Conservation (phyloP, 179 eudicot species). For the Drosera spatulata region DNA sequence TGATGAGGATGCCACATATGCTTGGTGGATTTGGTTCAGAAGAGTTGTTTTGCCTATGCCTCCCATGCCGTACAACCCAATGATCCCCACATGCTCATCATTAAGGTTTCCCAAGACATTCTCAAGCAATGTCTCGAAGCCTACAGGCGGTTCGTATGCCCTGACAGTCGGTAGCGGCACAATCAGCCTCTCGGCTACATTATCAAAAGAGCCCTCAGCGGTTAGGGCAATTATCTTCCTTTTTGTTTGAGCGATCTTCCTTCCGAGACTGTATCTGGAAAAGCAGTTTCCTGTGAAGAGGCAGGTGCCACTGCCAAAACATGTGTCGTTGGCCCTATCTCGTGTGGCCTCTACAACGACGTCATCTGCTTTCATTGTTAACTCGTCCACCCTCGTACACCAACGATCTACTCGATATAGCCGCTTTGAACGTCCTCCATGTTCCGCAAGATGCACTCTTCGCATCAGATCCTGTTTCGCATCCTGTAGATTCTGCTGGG, state of each 20-base stretch:
- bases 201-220: constrained; percentile 5
- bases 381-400: constrained; percentile 8
- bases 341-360: too few relatives aligned
- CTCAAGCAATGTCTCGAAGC: constrained; percentile 14
- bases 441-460: constrained; percentile 11
- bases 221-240: neutral
- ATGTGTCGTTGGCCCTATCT: too few relatives aligned
- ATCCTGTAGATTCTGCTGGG: neutral
- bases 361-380: neutral
- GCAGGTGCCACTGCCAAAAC: too few relatives aligned
- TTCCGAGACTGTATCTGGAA: constrained; percentile 7
- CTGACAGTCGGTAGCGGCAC: constrained; percentile 9
- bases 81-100: constrained; percentile 13
- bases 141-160: constrained; percentile 14
- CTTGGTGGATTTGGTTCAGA: constrained; percentile 14
- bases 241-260: constrained; percentile 3
- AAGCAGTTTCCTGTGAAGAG: too few relatives aligned
- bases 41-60: constrained; percentile 25
- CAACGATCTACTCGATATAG: constrained; percentile 15
- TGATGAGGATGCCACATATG: neutral
- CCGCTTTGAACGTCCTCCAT: constrained; percentile 4
- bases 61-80: constrained; percentile 25
- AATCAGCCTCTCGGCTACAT: constrained; percentile 8
- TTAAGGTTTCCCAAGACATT: constrained; percentile 6
- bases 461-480: constrained; percentile 10